Conservation (phyloP, 2,329 filamentous ascomycete genomes). For the Epichloe baconii region DNA sequence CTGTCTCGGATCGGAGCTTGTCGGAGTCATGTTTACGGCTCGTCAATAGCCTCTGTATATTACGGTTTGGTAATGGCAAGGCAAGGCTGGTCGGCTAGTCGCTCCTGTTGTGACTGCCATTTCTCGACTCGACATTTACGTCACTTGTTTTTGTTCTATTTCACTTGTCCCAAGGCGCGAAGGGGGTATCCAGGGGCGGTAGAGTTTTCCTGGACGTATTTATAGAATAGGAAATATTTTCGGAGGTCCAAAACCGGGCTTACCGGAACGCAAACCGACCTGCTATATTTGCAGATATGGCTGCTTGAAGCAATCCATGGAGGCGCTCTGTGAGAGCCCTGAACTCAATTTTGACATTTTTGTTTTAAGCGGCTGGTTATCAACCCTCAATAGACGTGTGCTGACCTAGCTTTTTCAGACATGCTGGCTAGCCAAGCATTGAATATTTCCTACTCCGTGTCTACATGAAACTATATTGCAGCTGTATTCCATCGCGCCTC, state of each 20-base stretch:
- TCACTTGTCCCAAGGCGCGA: not conserved
- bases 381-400: not conserved
- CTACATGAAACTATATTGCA: too few species aligned
- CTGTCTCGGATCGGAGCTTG: not conserved
- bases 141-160: not conserved
- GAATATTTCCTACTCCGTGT: too few species aligned
- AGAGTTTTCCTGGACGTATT: not conserved
- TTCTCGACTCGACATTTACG: not conserved
- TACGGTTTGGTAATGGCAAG: not conserved
- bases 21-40: not conserved
- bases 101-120: not conserved
- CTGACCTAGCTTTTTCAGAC: too few species aligned
- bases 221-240: not conserved
- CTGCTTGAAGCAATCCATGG: not conserved
- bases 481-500: too few species aligned
- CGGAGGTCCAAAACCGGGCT: not conserved
- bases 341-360: not conserved
- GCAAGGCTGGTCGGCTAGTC: not conserved
- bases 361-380: not conserved
- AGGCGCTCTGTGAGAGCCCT: not conserved
- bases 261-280: not conserved
- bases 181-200: not conserved
- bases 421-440: too few species aligned
- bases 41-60: not conserved
- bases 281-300: not conserved